A percentile compares a stretch with the other conserved stretches of the same genome.
Evolutionary conservation across 805 yeast species (phyloP).

Genomic region (Metschnikowia corniflorae): DNA sequence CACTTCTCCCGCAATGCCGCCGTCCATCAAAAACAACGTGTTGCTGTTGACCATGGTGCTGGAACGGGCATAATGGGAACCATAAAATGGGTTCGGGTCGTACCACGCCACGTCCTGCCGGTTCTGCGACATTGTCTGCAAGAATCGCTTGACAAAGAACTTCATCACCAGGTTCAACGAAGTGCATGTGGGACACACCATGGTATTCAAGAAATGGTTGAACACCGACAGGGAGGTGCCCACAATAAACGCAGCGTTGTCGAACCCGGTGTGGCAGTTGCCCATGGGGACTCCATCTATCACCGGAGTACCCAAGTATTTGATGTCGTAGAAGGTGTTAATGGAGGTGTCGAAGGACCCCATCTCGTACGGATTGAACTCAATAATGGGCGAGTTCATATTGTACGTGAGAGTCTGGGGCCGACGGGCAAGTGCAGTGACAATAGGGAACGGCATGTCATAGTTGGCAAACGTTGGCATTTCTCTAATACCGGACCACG

Average conservation of each 20-base stretch:
- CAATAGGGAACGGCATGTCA: conserved; percentile 41
- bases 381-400: conserved; percentile 37
- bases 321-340: conserved; percentile 35
- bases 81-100: conserved; percentile 37
- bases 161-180: conserved; percentile 24
- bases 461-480: conserved; percentile 27
- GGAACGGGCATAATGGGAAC: conserved; percentile 28
- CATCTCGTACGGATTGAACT: conserved; percentile 41
- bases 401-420: conserved; percentile 31
- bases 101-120: conserved; percentile 32
- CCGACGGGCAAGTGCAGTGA: conserved; percentile 34
- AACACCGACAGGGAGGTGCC: conserved; percentile 41
- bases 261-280: conserved; percentile 33
- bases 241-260: conserved; percentile 37
- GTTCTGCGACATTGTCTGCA: conserved; percentile 23
- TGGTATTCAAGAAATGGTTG: conserved; percentile 32
- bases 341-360: conserved; percentile 41
- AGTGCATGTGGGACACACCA: conserved; percentile 33
- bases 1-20: conserved; percentile 38
- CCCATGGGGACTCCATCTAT: conserved; percentile 29
- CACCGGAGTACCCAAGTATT: conserved; percentile 35
- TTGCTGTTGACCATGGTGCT: conserved; percentile 23
- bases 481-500: conserved; percentile 35
- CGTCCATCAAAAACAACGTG: conserved; percentile 37
- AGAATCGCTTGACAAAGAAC: conserved; percentile 23